Base-by-base conservation (phyloP, 129 eudicot species). In the Arctium lappa region DNA sequence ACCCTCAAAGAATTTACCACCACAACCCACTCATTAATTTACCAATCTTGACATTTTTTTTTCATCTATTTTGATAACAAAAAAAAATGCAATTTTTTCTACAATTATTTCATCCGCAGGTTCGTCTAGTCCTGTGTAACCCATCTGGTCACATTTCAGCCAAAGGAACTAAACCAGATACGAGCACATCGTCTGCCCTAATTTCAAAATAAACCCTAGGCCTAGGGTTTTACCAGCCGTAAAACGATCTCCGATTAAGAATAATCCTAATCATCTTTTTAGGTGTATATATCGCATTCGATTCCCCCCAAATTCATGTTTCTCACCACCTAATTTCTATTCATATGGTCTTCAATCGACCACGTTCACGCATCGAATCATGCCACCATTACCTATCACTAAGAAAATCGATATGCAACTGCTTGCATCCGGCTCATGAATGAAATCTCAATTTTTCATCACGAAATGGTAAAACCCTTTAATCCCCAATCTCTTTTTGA, bases 401-500 rank as follows among this genome's bases (percentile, higher is more conserved):
- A 32, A 13, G 53, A 80, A 71, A 33, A 2, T 80, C 78, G 37
- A 34, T 11, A 83, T 69, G 76, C 76, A 42, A 44, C n/a, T 70
- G 69, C 66, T 79, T 32, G 78, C 85, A 30, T 34, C 74, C 85
- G 40, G 71, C 72, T 80, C 81, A 74, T 73, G 88, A 85, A 69
- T 82, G 88, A 85, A 78, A 70, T 79, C 78, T 71, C 68, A 48
- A 72, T 62, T 56, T 46, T 75, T 39, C 78, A 72, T 60, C 83
- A 50, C 83, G 93, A 89, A 74, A 92, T 92, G 97, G 89, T 90
- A 85, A 90, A 87, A 70, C 85, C 88, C 85, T 84, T 88, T 5
- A 92, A 88, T 81, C 79, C 81, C 86, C 85, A 74, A 48, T 78
- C 79, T 75, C 44, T 84, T 38, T 74, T 75, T 39, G 30, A 70